Base-by-base conservation (phyloP, 441 rosid species). In the Populus hybrid region DNA sequence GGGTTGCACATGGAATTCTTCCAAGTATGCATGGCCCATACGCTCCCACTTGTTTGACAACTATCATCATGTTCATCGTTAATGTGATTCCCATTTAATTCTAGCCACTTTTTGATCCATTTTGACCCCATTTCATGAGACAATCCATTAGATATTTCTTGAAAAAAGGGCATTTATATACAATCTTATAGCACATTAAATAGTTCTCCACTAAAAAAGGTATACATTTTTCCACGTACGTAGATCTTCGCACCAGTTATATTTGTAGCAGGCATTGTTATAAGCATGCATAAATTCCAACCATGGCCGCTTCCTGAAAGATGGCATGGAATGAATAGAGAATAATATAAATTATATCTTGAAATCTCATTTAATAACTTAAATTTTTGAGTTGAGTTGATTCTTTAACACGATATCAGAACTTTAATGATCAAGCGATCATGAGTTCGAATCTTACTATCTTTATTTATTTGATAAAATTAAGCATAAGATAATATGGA, bases 1-100 rank as follows among this genome's bases (percentile, higher is more conserved):
- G 53, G 53, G 18, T 28, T 71, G 70, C 70, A 71, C 76, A 50
- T 71, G 76, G 79, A 67, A 42, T 79, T 38, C 74, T 32, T 66
- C 67, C 72, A 70, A 10, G 10, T 10, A 14, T 28, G 12, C 18
- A 71, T 50, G 77, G 69, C 18, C 77, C 73, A 79, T 50, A 46
- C 19, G 42, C 53, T 74, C 32, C 30, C 26, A 30, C 28, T 66
- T 78, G 70, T 46, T 61, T 61, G 40, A 32, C 53, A 72, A 64
- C 67, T 30, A 19, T 46, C 24, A 38, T 57, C 23, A 69, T 53
- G 18, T 19, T 14, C 64, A 26, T 11, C 16, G 67, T 18, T 3
- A 10, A 6, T 24, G 7, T 24, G 16, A 10, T 1, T 65, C 53
- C 53, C 53, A 11, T 46, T 46, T 46, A 46, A 46, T 46, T 46